A percentile compares a stretch with the other conserved stretches of the same genome.
phyloP scores from a whole-genome alignment of 75 land plant species.

The Sequoiadendron giganteum region DNA sequence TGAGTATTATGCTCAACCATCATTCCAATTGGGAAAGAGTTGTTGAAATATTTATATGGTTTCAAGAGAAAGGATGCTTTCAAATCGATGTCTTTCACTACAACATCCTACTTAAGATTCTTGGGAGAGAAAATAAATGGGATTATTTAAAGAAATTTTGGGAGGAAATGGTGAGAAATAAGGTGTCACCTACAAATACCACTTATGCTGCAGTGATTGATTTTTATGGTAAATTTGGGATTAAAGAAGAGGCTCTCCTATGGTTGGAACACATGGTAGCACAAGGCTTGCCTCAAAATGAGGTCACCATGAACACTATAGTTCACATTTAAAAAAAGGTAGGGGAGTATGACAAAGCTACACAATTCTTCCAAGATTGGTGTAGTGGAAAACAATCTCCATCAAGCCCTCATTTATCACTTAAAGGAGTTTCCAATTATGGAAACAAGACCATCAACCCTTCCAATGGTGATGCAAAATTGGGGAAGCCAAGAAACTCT shows the following conservation, averaged over 20 bases:
- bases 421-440: no score
- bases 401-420: neutral
- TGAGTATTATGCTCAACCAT: no score
- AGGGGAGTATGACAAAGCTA: constrained; percentile 61
- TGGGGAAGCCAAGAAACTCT: constrained; percentile 24
- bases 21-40: no score
- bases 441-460: neutral
- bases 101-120: no score
- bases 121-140: no score
- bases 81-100: no score
- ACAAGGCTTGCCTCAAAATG: constrained; percentile 65
- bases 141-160: no score
- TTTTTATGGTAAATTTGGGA: constrained; percentile 70
- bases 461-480: neutral
- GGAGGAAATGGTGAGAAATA: no score
- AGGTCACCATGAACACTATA: constrained; percentile 76
- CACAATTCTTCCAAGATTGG: constrained; percentile 51
- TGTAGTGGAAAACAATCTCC: constrained; percentile 5
- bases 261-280: constrained; percentile 64
- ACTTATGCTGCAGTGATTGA: constrained; percentile 26
- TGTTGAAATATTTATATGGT: no score
- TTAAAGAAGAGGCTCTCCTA: constrained; percentile 44
- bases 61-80: no score
- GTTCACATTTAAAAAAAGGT: constrained; percentile 63
- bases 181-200: no score